A percentile compares a stretch with the other conserved stretches of the same genome.
Conservation (phyloP, 1,284 basidiomycete species). For the Exsudoporus floridanus region DNA sequence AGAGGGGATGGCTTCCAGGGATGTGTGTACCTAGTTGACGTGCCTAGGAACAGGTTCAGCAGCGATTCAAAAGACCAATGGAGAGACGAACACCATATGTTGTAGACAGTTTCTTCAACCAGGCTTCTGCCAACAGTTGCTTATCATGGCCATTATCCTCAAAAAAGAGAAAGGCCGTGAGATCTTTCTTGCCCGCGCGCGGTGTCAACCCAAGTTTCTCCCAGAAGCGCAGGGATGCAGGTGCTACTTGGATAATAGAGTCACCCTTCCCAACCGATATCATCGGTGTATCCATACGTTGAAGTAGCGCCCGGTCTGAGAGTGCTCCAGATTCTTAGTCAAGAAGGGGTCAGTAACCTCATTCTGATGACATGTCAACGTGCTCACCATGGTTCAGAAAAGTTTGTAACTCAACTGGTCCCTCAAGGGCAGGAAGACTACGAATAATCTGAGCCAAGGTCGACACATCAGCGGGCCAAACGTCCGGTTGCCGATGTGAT, state of each 20-base stretch:
- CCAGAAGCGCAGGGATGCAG: constrained; percentile 76
- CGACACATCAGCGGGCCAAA: constrained; percentile 58
- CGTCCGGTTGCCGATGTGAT: constrained; percentile 30
- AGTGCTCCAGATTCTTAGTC: background rate
- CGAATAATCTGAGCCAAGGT: constrained; percentile 39
- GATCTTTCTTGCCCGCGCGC: constrained; percentile 65
- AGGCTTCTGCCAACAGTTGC: constrained; percentile 47
- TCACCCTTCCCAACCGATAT: constrained; percentile 63
- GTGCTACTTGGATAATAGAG: constrained; percentile 59
- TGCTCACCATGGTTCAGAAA: constrained; percentile 44
- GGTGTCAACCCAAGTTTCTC: constrained; percentile 76
- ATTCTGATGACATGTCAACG: background rate
- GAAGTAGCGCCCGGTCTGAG: constrained; percentile 26
- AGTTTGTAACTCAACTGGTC: constrained; percentile 26
- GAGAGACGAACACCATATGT: constrained; percentile 56
- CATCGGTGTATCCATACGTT: constrained; percentile 53
- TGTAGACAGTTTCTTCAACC: constrained; percentile 54
- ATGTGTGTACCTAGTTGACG: constrained; percentile 59
- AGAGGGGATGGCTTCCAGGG: constrained; percentile 48
- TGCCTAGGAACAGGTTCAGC: constrained; percentile 42
- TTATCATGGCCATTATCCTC: constrained; percentile 56
- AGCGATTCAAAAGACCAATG: constrained; percentile 1
- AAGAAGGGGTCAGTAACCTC: constrained; percentile 1
- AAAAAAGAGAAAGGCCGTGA: constrained; percentile 64
- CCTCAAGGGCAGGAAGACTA: constrained; percentile 26